Evolutionary conservation across 1,284 basidiomycete genomes (phyloP).

Genomic region (Puccinia novopanici): DNA sequence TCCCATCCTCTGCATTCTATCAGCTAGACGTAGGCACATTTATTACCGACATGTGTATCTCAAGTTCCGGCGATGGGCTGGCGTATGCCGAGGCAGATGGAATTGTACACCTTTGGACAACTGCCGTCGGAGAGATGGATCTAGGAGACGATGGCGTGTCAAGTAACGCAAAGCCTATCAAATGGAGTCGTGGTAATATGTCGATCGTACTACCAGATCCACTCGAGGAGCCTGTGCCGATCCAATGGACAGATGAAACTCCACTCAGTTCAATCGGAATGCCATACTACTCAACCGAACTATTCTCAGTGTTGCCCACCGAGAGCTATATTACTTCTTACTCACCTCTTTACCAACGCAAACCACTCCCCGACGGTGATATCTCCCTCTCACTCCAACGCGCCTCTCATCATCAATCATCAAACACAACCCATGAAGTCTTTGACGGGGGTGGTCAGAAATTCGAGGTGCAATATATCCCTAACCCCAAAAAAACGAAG

Average conservation of each 20-base stretch:
- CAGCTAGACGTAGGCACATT: conserved; percentile 68
- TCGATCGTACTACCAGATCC: conserved; percentile 77
- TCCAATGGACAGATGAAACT: conserved; percentile 77
- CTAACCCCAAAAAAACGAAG: conserved; percentile 46
- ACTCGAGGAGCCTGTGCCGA: conserved; percentile 67
- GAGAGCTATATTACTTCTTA: conserved; percentile 64
- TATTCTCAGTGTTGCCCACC: conserved; percentile 73
- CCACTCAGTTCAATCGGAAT: conserved; percentile 87
- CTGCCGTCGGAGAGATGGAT: conserved; percentile 60
- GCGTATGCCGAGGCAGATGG: conserved; percentile 91
- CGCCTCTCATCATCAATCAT: conserved; percentile 84
- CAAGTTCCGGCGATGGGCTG: conserved; percentile 82
- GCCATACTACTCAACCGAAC: conserved; percentile 75
- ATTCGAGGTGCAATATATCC: conserved; percentile 40
- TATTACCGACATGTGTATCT: conserved; percentile 78
- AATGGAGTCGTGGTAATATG: conserved; percentile 84
- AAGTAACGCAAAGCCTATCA: conserved; percentile 66
- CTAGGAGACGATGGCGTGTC: conserved; percentile 65
- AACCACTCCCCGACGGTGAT: conserved; percentile 59
- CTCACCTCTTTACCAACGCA: conserved; percentile 60
- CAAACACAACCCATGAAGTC: conserved; percentile 73
- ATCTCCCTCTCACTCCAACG: conserved; percentile 65
- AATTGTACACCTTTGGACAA: conserved; percentile 78
- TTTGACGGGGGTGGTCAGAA: conserved; percentile 80
- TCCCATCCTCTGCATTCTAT: conserved; percentile 8